Percentiles rank a stretch among this genome's conserved stretches.
Evolutionary conservation across 2,329 filamentous ascomycete genomes (phyloP).

Genomic region (Dryadomyces sulphureus): DNA sequence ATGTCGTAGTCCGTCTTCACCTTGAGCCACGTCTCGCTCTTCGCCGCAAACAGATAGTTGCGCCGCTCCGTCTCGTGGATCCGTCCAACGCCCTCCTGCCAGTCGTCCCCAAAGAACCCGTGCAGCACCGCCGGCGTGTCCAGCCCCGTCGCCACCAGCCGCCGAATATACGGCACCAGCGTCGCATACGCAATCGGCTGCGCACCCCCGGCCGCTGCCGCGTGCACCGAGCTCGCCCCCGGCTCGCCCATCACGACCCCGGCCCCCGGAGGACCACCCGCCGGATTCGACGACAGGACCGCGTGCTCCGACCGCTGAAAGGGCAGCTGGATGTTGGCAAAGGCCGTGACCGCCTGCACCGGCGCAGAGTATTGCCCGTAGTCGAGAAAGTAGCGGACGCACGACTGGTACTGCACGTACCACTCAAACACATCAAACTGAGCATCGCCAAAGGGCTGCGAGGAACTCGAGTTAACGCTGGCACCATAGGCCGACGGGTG

Average conservation of each 20-base stretch:
- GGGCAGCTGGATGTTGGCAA: conserved; percentile 82
- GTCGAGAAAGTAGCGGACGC: conserved; percentile 81
- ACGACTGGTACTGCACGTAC: conserved; percentile 83
- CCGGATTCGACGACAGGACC: conserved; percentile 23
- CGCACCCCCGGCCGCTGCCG: conserved; percentile 12
- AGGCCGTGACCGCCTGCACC: conserved; percentile 78
- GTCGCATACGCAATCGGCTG: conserved; percentile 35
- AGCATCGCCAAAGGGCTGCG: conserved; percentile 29
- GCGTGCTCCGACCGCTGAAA: conserved; percentile 51
- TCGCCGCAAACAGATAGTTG: conserved; percentile 91
- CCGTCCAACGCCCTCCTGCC: conserved; percentile 62
- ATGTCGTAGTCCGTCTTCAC: conserved; percentile 90
- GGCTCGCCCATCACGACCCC: conserved; percentile 14
- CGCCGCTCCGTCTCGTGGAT: conserved; percentile 79
- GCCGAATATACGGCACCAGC: conserved; percentile 76
- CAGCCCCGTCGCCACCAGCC: conserved; percentile 81
- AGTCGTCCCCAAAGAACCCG: conserved; percentile 94
- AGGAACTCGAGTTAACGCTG: conserved; percentile 8
- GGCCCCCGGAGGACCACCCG: conserved; percentile 19
- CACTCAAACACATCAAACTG: conserved; percentile 77
- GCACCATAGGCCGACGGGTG: not conserved
- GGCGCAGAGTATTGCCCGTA: conserved; percentile 70
- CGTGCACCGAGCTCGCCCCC: conserved; percentile 16
- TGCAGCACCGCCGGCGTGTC: conserved; percentile 78
- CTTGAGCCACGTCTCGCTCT: conserved; percentile 76